Percentiles rank a stretch among this genome's conserved stretches.
Conservation (phyloP, 495 filamentous ascomycete genomes). For the Talaromyces nanjingensis region DNA sequence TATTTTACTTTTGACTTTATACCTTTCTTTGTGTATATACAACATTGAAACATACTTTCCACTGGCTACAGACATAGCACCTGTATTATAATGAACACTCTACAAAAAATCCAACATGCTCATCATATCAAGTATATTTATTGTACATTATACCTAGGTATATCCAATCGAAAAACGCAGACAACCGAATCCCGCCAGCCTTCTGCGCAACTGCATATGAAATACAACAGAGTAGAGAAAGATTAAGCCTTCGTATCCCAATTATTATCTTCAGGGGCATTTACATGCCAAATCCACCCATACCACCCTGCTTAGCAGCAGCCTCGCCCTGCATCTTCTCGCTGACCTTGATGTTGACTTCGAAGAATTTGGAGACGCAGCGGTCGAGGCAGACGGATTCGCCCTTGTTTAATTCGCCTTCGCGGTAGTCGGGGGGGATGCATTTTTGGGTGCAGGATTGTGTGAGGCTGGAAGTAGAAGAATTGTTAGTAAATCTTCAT, state of each 20-base stretch:
- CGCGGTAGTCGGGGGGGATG: slow-evolving; percentile 82
- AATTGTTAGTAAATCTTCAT: background rate
- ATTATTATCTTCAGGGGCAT: background rate
- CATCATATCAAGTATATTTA: slow-evolving; percentile 11
- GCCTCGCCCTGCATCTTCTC: slow-evolving; percentile 72
- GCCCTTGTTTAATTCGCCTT: slow-evolving; percentile 95
- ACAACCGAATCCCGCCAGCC: background rate
- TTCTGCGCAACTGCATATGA: background rate
- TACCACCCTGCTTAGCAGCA: slow-evolving; percentile 37
- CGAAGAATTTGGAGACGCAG: slow-evolving; percentile 95
- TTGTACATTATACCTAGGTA: slow-evolving; percentile 11
- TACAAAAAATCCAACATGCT: background rate
- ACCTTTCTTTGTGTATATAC: slow-evolving; percentile 1
- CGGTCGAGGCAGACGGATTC: slow-evolving; percentile 96
- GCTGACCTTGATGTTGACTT: slow-evolving; percentile 89
- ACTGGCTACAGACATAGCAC: background rate
- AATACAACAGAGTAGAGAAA: slow-evolving; percentile 6
- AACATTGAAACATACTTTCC: background rate
- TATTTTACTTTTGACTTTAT: background rate
- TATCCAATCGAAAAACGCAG: slow-evolving; percentile 5
- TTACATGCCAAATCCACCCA: slow-evolving; percentile 49
- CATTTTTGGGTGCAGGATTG: slow-evolving; percentile 90
- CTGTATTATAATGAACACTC: background rate
- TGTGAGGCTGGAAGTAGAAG: slow-evolving; percentile 53
- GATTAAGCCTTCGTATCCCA: too few relatives aligned